phyloP scores from a whole-genome alignment of 169 alveolate genomes.

The Nephromyces sp. region DNA sequence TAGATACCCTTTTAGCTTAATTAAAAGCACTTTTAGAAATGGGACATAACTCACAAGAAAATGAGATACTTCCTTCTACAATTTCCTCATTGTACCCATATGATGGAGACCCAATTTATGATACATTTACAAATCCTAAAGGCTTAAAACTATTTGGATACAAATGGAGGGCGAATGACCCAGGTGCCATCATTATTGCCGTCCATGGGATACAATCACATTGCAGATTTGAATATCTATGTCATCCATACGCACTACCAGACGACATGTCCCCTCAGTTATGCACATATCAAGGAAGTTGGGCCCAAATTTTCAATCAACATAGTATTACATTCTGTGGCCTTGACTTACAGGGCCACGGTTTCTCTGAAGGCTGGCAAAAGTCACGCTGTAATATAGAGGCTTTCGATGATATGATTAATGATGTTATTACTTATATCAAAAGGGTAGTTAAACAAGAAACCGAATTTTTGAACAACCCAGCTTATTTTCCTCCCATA shows the following conservation, averaged over 20 bases:
- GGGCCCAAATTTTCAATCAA: conserved; percentile 29
- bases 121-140: background rate
- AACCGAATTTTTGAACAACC: background rate
- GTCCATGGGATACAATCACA: conserved; percentile 25
- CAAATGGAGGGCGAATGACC: conserved; percentile 17
- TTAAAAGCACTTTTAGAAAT: no score
- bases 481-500: conserved; percentile 3
- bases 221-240: conserved; percentile 17
- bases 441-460: conserved; percentile 7
- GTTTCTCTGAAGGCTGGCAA: conserved; percentile 34
- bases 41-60: no score
- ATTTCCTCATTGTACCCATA: conserved; percentile 12
- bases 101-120: conserved; percentile 16
- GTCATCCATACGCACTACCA: conserved; percentile 5
- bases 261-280: background rate
- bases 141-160: conserved; percentile 17
- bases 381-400: conserved; percentile 24
- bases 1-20: no score
- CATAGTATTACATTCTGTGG: conserved; percentile 23
- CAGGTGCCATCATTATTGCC: conserved; percentile 7
- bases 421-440: conserved; percentile 19
- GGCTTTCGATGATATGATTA: conserved; percentile 24
- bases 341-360: conserved; percentile 40
- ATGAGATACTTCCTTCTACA: no score
- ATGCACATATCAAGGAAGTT: conserved; percentile 25